Evolutionary conservation across 768 basidiomycete species (phyloP).

Genomic region (Psilocybe cubensis): DNA sequence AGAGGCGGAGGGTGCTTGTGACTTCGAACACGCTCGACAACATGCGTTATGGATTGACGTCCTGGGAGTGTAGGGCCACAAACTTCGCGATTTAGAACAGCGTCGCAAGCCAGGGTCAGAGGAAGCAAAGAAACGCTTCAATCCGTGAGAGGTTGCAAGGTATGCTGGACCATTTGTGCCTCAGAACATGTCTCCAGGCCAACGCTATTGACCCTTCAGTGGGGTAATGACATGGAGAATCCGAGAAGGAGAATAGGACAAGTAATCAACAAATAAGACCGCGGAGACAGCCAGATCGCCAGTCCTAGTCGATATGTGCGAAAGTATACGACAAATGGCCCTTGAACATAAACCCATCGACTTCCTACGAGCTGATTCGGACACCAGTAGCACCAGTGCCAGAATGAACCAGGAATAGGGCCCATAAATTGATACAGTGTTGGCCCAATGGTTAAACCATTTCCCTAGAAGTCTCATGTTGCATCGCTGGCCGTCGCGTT

Average conservation of each 20-base stretch:
- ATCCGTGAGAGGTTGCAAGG: not conserved
- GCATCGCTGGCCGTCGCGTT: not conserved
- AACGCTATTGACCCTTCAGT: not conserved
- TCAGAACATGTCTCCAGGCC: not conserved
- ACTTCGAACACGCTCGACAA: conserved; percentile 6
- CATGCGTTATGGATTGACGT: conserved; percentile 7
- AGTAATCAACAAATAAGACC: not conserved
- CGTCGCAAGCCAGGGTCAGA: conserved; percentile 3
- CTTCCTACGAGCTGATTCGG: too few species aligned
- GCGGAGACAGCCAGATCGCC: not conserved
- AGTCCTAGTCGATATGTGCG: too few species aligned
- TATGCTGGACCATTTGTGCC: not conserved
- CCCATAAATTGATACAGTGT: too few species aligned
- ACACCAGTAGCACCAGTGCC: too few species aligned
- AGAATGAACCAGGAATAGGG: too few species aligned
- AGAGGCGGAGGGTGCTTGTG: conserved; percentile 2
- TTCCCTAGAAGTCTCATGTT: not conserved
- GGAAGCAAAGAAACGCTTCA: not conserved
- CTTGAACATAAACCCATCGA: too few species aligned
- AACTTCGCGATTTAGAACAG: not conserved
- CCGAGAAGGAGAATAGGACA: not conserved
- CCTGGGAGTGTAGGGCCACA: conserved; percentile 3
- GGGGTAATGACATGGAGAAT: not conserved
- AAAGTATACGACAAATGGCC: too few species aligned
- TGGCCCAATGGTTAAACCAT: not conserved